Evolutionary conservation across 73 alveolate genomes (phyloP).

Genomic region (Uronychia setigera): DNA sequence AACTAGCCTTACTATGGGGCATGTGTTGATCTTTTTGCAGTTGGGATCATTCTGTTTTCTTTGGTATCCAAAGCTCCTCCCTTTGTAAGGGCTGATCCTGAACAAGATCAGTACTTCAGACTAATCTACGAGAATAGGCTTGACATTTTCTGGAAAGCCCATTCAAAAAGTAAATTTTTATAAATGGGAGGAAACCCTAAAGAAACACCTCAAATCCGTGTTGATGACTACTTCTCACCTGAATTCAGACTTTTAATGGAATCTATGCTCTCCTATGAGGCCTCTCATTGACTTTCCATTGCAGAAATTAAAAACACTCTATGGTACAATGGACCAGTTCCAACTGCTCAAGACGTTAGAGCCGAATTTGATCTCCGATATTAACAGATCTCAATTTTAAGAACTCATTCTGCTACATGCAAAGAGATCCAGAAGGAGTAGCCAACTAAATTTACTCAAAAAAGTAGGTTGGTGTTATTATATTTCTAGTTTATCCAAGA

Average conservation of each 20-base stretch:
- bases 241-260: slow-evolving; percentile 38
- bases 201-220: neutral
- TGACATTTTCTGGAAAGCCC: slow-evolving; percentile 65
- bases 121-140: slow-evolving; percentile 18
- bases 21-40: slow-evolving; percentile 58
- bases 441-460: too few relatives aligned
- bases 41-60: slow-evolving; percentile 62
- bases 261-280: slow-evolving; percentile 54
- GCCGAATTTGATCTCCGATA: slow-evolving; percentile 19
- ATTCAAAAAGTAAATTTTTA: slow-evolving; percentile 24
- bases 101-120: slow-evolving; percentile 52
- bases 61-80: slow-evolving; percentile 53
- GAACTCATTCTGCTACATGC: neutral
- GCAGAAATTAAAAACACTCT: slow-evolving; percentile 39
- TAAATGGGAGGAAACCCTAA: neutral
- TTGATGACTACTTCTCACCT: slow-evolving; percentile 36
- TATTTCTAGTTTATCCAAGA: too few relatives aligned
- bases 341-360: slow-evolving; percentile 37
- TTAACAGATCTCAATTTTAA: neutral
- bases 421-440: neutral
- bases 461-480: too few relatives aligned
- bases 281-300: slow-evolving; percentile 44
- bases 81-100: slow-evolving; percentile 53
- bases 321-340: slow-evolving; percentile 63
- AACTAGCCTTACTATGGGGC: slow-evolving; percentile 44